phyloP scores from a whole-genome alignment of 2,329 filamentous ascomycete genomes.

The Macroventuria anomochaeta region DNA sequence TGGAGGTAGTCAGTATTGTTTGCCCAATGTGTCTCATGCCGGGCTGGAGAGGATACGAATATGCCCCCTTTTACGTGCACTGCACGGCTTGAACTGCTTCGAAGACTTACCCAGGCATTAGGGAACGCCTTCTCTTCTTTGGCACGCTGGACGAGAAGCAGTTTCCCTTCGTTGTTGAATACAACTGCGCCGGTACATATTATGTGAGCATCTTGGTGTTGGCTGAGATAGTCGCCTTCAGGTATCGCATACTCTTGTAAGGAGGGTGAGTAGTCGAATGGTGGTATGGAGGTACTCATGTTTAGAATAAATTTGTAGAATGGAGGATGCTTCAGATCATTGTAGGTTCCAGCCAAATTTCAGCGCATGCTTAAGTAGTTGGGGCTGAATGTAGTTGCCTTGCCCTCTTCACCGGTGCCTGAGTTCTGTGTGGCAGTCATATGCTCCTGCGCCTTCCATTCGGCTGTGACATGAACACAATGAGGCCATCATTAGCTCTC shows the following conservation, averaged over 20 bases:
- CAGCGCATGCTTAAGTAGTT: neutral
- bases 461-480: neutral
- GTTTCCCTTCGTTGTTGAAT: constrained; percentile 40
- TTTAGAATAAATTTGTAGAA: neutral
- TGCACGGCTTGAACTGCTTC: too few relatives aligned
- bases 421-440: neutral
- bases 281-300: constrained; percentile 7
- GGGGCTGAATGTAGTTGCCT: constrained; percentile 11
- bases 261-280: constrained; percentile 31
- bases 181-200: constrained; percentile 42
- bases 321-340: neutral
- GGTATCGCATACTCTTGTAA: constrained; percentile 39
- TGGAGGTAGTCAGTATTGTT: constrained; percentile 28
- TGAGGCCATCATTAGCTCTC: neutral
- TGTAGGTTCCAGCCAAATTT: neutral
- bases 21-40: neutral
- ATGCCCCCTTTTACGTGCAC: too few relatives aligned
- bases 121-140: constrained; percentile 46
- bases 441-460: neutral
- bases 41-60: neutral
- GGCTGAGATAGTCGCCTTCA: constrained; percentile 35
- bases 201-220: constrained; percentile 35
- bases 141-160: constrained; percentile 47
- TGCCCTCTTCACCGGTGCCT: constrained; percentile 9
- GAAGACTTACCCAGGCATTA: constrained; percentile 38